A percentile compares a stretch with the other conserved stretches of the same genome.
phyloP scores from a whole-genome alignment of 208 protist species.

The Histomonas meleagridis region DNA sequence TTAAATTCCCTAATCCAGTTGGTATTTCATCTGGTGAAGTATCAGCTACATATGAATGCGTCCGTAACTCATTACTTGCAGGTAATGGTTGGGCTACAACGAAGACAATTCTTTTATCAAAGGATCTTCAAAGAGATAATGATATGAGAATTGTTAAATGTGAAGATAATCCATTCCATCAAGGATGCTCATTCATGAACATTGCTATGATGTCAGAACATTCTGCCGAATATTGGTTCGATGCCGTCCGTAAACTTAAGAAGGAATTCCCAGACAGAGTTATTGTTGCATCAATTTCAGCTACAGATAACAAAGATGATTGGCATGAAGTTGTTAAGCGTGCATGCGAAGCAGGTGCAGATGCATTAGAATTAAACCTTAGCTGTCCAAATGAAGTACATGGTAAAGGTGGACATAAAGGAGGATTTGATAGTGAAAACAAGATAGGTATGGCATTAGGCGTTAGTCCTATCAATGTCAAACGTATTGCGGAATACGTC shows the following conservation, averaged over 20 bases:
- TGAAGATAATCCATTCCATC: neutral
- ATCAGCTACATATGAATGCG: neutral
- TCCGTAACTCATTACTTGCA: neutral
- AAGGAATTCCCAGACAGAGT: constrained; percentile 63
- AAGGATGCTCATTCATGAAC: constrained; percentile 38
- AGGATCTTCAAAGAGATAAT: constrained; percentile 43
- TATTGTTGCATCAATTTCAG: constrained; percentile 69
- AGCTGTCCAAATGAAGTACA: constrained; percentile 63
- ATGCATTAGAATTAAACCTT: constrained; percentile 71
- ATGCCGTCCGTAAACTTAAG: constrained; percentile 63
- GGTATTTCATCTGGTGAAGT: constrained; percentile 62
- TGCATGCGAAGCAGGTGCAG: constrained; percentile 56
- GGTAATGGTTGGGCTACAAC: constrained; percentile 65
- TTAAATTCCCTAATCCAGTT: constrained; percentile 71
- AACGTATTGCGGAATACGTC: constrained; percentile 65
- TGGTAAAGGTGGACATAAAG: constrained; percentile 55
- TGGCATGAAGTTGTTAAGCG: constrained; percentile 62
- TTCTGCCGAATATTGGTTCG: constrained; percentile 55
- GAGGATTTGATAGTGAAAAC: constrained; percentile 47
- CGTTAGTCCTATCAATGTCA: constrained; percentile 55
- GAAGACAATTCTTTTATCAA: constrained; percentile 68
- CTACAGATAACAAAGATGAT: constrained; percentile 59
- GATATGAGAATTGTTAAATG: constrained; percentile 8
- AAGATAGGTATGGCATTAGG: constrained; percentile 67
- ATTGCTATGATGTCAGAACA: constrained; percentile 53